Evolutionary conservation across 1,139 yeast species (phyloP).

Genomic region (Lodderomyces parapsilosis): DNA sequence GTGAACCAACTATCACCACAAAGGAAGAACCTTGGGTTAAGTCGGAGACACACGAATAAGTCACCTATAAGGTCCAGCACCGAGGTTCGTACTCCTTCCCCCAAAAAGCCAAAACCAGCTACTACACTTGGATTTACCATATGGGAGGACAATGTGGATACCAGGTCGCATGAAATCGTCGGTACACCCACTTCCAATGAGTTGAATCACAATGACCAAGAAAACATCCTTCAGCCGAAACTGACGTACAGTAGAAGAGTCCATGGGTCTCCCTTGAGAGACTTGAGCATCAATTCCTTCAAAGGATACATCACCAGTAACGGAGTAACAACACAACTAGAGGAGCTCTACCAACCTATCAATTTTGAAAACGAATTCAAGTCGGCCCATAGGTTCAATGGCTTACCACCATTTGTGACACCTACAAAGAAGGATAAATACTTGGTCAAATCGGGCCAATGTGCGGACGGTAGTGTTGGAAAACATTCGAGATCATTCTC

Average conservation of each 20-base stretch:
- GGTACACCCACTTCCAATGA: conserved; percentile 20
- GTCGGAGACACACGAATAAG: conserved; percentile 1
- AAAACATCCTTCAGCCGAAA: conserved; percentile 45
- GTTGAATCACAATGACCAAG: conserved; percentile 39
- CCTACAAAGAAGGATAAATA: conserved; percentile 32
- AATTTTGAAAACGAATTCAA: conserved; percentile 33
- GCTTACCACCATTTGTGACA: conserved; percentile 33
- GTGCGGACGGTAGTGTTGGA: conserved; percentile 16
- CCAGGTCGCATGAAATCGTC: conserved; percentile 10
- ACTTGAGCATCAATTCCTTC: conserved; percentile 32
- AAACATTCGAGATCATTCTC: conserved; percentile 38
- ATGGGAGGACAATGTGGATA: conserved; percentile 31
- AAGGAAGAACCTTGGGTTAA: neutral
- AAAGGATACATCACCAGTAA: conserved; percentile 29
- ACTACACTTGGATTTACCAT: conserved; percentile 33
- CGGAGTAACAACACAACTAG: conserved; percentile 19
- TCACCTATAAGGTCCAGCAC: neutral
- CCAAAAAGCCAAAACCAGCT: conserved; percentile 13
- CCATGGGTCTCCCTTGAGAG: conserved; percentile 32
- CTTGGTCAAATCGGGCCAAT: conserved; percentile 22
- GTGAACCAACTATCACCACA: conserved; percentile 14
- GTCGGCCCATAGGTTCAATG: conserved; percentile 34
- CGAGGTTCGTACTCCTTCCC: conserved; percentile 12
- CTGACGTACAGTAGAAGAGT: conserved; percentile 1
- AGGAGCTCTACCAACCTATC: conserved; percentile 34